Conservation (phyloP, 192 early-diverging fungal species). For the Umbelopsis ramanniana region DNA sequence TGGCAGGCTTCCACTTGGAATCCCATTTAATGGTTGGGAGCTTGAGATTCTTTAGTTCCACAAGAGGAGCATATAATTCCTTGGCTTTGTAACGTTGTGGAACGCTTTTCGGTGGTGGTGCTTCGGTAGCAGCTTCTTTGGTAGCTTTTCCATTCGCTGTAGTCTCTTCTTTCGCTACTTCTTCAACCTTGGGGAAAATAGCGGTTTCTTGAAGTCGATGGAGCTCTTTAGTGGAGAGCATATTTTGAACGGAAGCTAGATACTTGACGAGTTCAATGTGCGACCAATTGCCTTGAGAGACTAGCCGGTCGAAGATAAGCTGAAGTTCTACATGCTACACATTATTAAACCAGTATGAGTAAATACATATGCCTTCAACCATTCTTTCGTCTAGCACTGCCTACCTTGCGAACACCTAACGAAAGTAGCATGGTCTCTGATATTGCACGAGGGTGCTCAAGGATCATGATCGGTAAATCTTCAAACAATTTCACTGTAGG, state of each 20-base stretch:
- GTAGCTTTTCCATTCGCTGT: conserved; percentile 25
- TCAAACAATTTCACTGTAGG: conserved; percentile 78
- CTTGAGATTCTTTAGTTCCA: conserved; percentile 58
- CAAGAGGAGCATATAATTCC: conserved; percentile 71
- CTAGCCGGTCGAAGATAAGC: conserved; percentile 80
- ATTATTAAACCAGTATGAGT: background rate
- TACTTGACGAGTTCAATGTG: conserved; percentile 85
- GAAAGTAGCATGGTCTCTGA: conserved; percentile 61
- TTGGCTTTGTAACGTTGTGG: conserved; percentile 57
- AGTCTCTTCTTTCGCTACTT: background rate
- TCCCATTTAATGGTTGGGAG: conserved; percentile 76
- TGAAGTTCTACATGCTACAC: conserved; percentile 79
- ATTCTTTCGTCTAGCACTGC: background rate
- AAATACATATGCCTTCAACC: background rate
- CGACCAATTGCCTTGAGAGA: conserved; percentile 78
- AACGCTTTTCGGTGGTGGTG: conserved; percentile 30
- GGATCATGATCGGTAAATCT: conserved; percentile 75
- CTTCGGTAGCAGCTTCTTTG: background rate
- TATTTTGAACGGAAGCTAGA: conserved; percentile 68
- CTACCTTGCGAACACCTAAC: conserved; percentile 81
- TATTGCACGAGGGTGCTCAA: conserved; percentile 53
- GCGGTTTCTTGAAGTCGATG: conserved; percentile 61
- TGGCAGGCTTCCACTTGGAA: conserved; percentile 45
- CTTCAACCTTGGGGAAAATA: conserved; percentile 68
- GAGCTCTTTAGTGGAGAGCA: conserved; percentile 65